Base-by-base conservation (phyloP, 345 rosid genomes). In the Brassica incana region DNA sequence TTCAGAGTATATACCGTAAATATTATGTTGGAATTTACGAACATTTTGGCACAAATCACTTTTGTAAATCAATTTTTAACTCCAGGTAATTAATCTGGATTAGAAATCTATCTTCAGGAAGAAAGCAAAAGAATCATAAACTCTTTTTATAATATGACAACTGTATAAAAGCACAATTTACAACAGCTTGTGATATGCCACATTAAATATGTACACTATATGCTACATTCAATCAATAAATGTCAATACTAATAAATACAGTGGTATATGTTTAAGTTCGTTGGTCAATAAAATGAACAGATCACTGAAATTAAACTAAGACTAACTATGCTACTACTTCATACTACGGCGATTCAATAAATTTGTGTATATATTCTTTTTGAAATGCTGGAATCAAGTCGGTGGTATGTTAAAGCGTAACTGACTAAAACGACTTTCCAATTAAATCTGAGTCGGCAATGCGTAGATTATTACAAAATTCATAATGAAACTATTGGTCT, bases 401-500 rank as follows among this genome's bases (percentile, higher is more conserved):
- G 79, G 76, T 80, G 83, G 32, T 80, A 69, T 64, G 79, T 69
- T 63, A 74, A 66, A 62, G 25, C 15, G 66, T 68, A 40, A 52
- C 52, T 75, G 79, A 80, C 76, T 40, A 75, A 35, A 74, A 75
- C 67, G 79, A 80, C 72, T 69, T 80, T 63, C 63, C 52, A 80
- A 64, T 38, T 54, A 75, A 56, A 69, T 80, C 75, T 69, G 83
- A 69, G 32, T 80, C 29, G 76, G 72, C 54, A 36, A 75, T 80
- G 79, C 30, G 76, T 80, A 80, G 83, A 69, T 69, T 75, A 80
- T 52, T 65, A 78, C 73, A 16, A 32, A 4, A 32, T 3, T 59
- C 4, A 4, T 58, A 66, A 12, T 68, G 36, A 6, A 14, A 4
- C 12, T 25, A 25, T 67, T 56, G 25, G 45, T 72, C 50, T 75